A percentile compares a stretch with the other conserved stretches of the same genome.
Conservation (phyloP, 2,329 filamentous ascomycete genomes). For the Aulographum hederae region DNA sequence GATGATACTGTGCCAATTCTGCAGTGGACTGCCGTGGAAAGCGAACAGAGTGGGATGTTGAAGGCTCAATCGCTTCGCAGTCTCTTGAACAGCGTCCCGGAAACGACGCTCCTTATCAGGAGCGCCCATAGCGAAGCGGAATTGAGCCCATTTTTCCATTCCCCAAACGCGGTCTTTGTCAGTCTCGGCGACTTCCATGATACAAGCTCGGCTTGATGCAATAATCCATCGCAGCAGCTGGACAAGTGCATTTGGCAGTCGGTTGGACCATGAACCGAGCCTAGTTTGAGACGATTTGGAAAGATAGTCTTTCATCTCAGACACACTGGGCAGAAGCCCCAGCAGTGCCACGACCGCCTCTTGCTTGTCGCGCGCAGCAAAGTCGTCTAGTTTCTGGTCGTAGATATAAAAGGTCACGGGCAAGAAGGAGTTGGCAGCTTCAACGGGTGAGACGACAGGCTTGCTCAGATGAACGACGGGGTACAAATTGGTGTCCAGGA, state of each 20-base stretch:
- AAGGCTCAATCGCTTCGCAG: slow-evolving; percentile 19
- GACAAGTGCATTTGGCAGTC: slow-evolving; percentile 46
- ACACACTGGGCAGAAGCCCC: slow-evolving; percentile 41
- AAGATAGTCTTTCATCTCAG: slow-evolving; percentile 36
- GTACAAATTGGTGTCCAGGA: too few relatives aligned
- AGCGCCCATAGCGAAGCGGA: slow-evolving; percentile 72
- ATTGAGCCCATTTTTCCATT: slow-evolving; percentile 56
- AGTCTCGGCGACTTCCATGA: slow-evolving; percentile 50
- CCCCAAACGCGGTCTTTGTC: slow-evolving; percentile 38
- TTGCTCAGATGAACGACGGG: slow-evolving; percentile 5
- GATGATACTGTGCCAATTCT: slow-evolving; percentile 84
- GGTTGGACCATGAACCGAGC: slow-evolving; percentile 33
- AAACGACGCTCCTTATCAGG: slow-evolving; percentile 75
- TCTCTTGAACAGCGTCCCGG: slow-evolving; percentile 37
- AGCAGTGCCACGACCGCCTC: slow-evolving; percentile 33
- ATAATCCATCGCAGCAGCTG: slow-evolving; percentile 72
- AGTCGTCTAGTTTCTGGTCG: slow-evolving; percentile 37
- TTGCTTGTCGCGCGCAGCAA: slow-evolving; percentile 27
- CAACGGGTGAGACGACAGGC: slow-evolving; percentile 4
- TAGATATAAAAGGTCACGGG: slow-evolving; percentile 26
- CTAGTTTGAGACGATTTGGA: slow-evolving; percentile 18
- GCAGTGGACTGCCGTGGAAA: slow-evolving; percentile 63
- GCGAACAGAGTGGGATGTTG: slow-evolving; percentile 57
- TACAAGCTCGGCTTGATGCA: slow-evolving; percentile 74
- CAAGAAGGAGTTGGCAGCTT: too few relatives aligned